Percentiles rank a stretch among this genome's conserved stretches.
Evolutionary conservation across 2,329 filamentous ascomycete species (phyloP).

Genomic region (Zarea fungicola): DNA sequence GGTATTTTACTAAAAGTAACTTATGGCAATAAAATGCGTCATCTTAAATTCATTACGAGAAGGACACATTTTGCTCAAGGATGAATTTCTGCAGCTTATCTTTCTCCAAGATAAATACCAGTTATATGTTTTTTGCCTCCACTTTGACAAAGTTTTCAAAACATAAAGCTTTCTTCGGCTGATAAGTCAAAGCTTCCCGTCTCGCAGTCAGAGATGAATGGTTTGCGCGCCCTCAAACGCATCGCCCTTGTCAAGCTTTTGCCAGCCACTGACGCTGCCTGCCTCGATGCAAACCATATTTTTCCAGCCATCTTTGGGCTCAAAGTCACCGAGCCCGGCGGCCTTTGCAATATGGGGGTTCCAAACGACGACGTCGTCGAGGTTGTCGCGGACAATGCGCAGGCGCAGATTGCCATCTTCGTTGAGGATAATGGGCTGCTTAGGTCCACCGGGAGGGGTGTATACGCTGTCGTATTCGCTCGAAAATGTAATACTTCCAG

Average conservation of each 20-base stretch:
- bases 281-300: constrained; percentile 94
- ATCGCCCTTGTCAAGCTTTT: constrained; percentile 75
- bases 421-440: constrained; percentile 51
- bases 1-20: too few species aligned
- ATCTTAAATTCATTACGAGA: too few species aligned
- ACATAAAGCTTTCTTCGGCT: background rate
- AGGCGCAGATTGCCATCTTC: constrained; percentile 61
- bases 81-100: too few species aligned
- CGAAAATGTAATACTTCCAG: constrained; percentile 61
- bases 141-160: too few species aligned
- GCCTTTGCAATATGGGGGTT: constrained; percentile 92
- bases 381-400: constrained; percentile 74
- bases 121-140: too few species aligned
- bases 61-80: too few species aligned
- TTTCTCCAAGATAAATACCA: too few species aligned
- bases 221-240: constrained; percentile 59
- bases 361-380: constrained; percentile 90
- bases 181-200: constrained; percentile 7
- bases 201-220: constrained; percentile 39
- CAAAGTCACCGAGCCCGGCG: constrained; percentile 77
- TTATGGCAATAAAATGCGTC: too few species aligned
- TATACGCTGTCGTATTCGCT: constrained; percentile 88
- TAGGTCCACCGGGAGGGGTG: constrained; percentile 59
- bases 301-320: constrained; percentile 83
- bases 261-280: constrained; percentile 76